These are phyloP conservation scores for Cadophora sp. DNA, from an alignment of 2,329 filamentous ascomycete species.

Conservation along the genomic window DNA sequence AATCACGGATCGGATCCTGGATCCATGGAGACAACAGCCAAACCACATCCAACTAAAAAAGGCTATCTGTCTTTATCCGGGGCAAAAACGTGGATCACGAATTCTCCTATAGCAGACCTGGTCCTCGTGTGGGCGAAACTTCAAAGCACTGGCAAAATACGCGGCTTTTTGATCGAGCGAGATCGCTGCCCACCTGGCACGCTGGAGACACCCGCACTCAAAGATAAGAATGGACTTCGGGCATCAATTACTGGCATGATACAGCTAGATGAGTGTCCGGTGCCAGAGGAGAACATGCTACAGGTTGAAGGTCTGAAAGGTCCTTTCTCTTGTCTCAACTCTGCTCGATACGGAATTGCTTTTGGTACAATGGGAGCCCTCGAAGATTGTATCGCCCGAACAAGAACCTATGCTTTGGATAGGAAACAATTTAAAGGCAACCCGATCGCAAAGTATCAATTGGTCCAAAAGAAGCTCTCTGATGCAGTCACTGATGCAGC, in stretches of 20 bases:
- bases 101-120: conserved; percentile 87
- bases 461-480: conserved; percentile 96
- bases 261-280: conserved; percentile 88
- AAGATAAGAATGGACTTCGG: conserved; percentile 92
- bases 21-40: conserved; percentile 88
- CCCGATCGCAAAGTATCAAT: conserved; percentile 92
- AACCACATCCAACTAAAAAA: conserved; percentile 81
- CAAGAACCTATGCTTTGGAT: conserved; percentile 88
- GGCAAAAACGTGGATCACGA: conserved; percentile 94
- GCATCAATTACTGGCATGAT: conserved; percentile 99
- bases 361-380: conserved; percentile 93
- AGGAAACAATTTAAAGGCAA: conserved; percentile 96
- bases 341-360: conserved; percentile 90
- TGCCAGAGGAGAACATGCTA: conserved; percentile 92
- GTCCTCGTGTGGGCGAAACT: conserved; percentile 93
- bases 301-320: conserved; percentile 86
- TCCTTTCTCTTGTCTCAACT: conserved; percentile 94
- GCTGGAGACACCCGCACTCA: conserved; percentile 88
- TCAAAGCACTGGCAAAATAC: conserved; percentile 89
- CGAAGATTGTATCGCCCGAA: conserved; percentile 85
- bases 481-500: conserved; percentile 91
- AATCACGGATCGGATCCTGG: conserved; percentile 93
- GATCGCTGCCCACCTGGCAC: conserved; percentile 85
- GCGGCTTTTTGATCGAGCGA: conserved; percentile 89
- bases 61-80: conserved; percentile 82